Evolutionary conservation across 208 protist genomes (phyloP).

Genomic region (Trypanosoma caninum): DNA sequence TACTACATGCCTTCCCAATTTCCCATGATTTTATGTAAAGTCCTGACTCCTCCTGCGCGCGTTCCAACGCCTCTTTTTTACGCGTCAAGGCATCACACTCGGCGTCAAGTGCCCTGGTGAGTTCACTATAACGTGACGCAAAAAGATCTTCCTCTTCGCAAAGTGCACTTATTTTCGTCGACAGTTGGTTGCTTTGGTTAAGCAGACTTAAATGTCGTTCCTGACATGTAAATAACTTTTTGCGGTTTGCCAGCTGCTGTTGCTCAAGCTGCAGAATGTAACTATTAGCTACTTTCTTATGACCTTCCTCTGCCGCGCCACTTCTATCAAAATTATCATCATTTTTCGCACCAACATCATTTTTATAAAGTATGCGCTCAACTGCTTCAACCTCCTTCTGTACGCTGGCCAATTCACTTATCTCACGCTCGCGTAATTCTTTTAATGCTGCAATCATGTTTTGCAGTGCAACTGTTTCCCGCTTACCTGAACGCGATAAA

Average conservation of each 20-base stretch:
- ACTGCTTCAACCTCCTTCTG: constrained; percentile 24
- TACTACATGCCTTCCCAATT: not conserved
- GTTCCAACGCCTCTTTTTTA: constrained; percentile 23
- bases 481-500: constrained; percentile 43
- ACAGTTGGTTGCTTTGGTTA: constrained; percentile 27
- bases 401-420: not conserved
- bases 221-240: constrained; percentile 13
- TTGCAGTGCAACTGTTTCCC: constrained; percentile 52
- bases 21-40: not conserved
- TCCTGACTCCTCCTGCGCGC: constrained; percentile 5
- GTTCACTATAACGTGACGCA: constrained; percentile 28
- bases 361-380: constrained; percentile 30
- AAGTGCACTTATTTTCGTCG: constrained; percentile 35
- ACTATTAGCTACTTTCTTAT: constrained; percentile 26
- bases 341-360: too few species aligned
- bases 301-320: constrained; percentile 30
- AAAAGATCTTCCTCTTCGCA: constrained; percentile 39
- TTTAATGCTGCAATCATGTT: constrained; percentile 34
- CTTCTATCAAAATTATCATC: too few species aligned
- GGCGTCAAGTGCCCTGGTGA: constrained; percentile 6
- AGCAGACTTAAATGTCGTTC: constrained; percentile 25
- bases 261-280: constrained; percentile 27
- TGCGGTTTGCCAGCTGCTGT: constrained; percentile 15
- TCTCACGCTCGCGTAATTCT: constrained; percentile 9
- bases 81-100: constrained; percentile 21